A percentile compares a stretch with the other conserved stretches of the same genome.
These are phyloP conservation scores for Phylloporus scabripes DNA, from an alignment of 768 basidiomycete species.

Conservation along the genomic window DNA sequence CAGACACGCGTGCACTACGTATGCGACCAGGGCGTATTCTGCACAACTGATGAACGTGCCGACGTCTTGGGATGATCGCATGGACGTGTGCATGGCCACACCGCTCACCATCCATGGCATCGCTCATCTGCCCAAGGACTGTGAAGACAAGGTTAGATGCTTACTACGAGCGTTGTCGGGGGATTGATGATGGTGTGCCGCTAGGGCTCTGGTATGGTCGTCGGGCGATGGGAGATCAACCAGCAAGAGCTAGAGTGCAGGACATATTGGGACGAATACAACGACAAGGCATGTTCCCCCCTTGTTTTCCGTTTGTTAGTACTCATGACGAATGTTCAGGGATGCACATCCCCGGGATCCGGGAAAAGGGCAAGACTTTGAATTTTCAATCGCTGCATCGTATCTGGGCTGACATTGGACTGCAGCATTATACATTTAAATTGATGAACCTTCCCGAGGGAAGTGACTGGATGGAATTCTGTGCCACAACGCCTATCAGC, in stretches of 20 bases:
- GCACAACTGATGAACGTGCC: constrained; percentile 29
- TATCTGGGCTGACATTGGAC: too few species aligned
- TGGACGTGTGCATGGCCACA: constrained; percentile 20
- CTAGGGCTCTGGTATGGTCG: constrained; percentile 16
- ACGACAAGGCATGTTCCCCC: constrained; percentile 22
- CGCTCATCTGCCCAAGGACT: constrained; percentile 12
- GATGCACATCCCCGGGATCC: constrained; percentile 22
- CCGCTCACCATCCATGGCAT: constrained; percentile 21
- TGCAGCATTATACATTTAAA: constrained; percentile 24
- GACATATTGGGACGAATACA: constrained; percentile 21
- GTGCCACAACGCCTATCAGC: constrained; percentile 30
- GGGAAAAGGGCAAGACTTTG: constrained; percentile 14
- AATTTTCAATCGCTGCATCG: too few species aligned
- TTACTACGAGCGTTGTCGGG: too few species aligned
- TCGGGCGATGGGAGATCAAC: constrained; percentile 25
- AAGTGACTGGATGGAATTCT: constrained; percentile 31
- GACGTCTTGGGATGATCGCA: constrained; percentile 8
- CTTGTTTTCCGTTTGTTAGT: too few species aligned
- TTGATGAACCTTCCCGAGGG: constrained; percentile 22
- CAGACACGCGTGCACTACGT: constrained; percentile 22
- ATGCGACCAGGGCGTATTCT: constrained; percentile 26
- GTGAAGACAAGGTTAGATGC: constrained; percentile 21
- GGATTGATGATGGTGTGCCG: too few species aligned
- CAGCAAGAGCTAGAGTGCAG: constrained; percentile 24
- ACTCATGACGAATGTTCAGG: constrained; percentile 9